Evolutionary conservation across 2,329 filamentous ascomycete genomes (phyloP).

Genomic region (Aspergillus awamori): DNA sequence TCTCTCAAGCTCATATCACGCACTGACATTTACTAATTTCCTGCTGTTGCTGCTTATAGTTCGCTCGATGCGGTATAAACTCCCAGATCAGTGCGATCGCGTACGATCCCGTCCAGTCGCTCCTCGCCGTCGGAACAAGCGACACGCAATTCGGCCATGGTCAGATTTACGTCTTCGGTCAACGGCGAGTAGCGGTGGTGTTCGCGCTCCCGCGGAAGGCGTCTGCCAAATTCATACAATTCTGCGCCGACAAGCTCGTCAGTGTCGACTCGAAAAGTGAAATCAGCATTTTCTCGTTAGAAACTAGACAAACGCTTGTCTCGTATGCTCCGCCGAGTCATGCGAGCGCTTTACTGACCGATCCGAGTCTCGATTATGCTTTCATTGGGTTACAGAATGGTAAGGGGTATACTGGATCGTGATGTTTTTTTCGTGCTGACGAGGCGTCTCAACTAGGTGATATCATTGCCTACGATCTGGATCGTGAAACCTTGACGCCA

Average conservation of each 20-base stretch:
- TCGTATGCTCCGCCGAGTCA: conserved; percentile 76
- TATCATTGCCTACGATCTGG: conserved; percentile 88
- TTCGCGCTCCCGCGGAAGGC: conserved; percentile 71
- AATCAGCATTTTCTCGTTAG: conserved; percentile 78
- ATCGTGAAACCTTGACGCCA: conserved; percentile 73
- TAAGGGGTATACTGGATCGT: conserved; percentile 23
- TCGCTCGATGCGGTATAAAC: conserved; percentile 79
- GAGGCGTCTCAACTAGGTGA: conserved; percentile 59
- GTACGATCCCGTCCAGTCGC: conserved; percentile 91
- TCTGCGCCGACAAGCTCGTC: conserved; percentile 82
- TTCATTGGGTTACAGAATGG: conserved; percentile 79
- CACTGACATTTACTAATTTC: not conserved
- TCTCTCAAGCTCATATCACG: too few relatives aligned
- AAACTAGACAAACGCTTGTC: conserved; percentile 66
- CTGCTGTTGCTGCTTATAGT: conserved; percentile 37
- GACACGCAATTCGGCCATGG: conserved; percentile 84
- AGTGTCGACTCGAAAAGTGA: conserved; percentile 86
- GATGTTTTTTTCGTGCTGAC: not conserved
- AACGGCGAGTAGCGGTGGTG: conserved; percentile 74
- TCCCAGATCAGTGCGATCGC: conserved; percentile 76
- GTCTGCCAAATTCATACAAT: conserved; percentile 77
- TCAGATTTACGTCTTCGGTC: conserved; percentile 86
- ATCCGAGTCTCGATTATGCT: conserved; percentile 91
- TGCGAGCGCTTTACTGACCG: conserved; percentile 73
- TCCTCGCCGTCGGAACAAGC: conserved; percentile 87